phyloP scores from a whole-genome alignment of 2,329 filamentous ascomycete species.

The Escovopsis sp. region DNA sequence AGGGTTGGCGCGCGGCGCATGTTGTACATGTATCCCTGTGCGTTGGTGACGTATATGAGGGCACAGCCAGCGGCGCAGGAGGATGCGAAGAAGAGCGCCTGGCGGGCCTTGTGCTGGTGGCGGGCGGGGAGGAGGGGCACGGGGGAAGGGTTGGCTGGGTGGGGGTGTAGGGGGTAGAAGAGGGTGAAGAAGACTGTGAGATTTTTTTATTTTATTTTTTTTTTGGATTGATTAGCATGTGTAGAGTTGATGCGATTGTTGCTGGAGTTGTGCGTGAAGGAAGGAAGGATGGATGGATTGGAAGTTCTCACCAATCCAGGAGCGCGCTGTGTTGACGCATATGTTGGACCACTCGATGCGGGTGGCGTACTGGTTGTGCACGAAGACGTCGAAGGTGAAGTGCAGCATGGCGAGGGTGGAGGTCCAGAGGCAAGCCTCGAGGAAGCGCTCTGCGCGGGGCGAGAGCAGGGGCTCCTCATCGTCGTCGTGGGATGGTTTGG shows the following conservation, averaged over 20 bases:
- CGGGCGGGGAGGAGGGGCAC: slow-evolving; percentile 33
- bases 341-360: slow-evolving; percentile 47
- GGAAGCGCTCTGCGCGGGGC: slow-evolving; percentile 32
- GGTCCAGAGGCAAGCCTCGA: slow-evolving; percentile 44
- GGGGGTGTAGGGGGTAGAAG: slow-evolving; percentile 42
- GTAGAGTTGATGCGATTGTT: too few relatives aligned
- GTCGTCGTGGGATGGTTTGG: slow-evolving; percentile 3
- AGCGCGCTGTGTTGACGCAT: slow-evolving; percentile 33
- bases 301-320: slow-evolving; percentile 39
- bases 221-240: too few relatives aligned
- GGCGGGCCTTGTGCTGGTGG: slow-evolving; percentile 35
- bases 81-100: slow-evolving; percentile 47
- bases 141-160: slow-evolving; percentile 32
- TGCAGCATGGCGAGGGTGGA: slow-evolving; percentile 56
- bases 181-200: slow-evolving; percentile 43
- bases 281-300: not conserved
- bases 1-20: slow-evolving; percentile 88
- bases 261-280: too few relatives aligned
- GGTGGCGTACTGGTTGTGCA: slow-evolving; percentile 64
- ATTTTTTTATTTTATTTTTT: too few relatives aligned
- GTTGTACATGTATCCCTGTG: slow-evolving; percentile 65
- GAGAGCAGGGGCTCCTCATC: slow-evolving; percentile 22
- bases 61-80: slow-evolving; percentile 57
- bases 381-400: slow-evolving; percentile 64
- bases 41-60: slow-evolving; percentile 69